Conservation (phyloP, 148 eudicot genomes). For the Rheum nobile region DNA sequence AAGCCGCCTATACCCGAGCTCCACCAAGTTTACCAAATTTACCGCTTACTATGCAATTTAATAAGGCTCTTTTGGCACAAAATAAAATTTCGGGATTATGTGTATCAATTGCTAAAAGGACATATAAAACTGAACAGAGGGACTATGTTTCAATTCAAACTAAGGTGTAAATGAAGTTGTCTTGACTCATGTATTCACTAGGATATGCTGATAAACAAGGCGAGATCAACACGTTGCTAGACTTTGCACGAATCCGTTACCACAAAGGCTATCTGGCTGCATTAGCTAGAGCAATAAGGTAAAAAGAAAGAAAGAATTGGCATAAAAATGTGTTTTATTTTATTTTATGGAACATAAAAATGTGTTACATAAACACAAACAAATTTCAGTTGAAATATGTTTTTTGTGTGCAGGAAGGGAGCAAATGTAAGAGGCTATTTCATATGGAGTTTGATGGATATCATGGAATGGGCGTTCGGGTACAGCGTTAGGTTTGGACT, state of each 20-base stretch:
- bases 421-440: constrained; percentile 64
- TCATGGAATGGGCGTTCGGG: constrained; percentile 51
- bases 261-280: constrained; percentile 42
- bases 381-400: not conserved
- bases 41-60: no score
- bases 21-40: no score
- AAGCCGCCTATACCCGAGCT: no score
- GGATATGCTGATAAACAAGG: constrained; percentile 35
- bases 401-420: constrained; percentile 22
- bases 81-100: no score
- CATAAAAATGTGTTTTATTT: no score
- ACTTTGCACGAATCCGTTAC: constrained; percentile 39
- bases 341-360: no score
- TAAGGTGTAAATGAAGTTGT: not conserved
- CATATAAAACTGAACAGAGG: no score
- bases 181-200: constrained; percentile 8
- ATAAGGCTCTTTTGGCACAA: no score
- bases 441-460: constrained; percentile 56
- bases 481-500: constrained; percentile 35
- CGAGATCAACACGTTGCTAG: constrained; percentile 18
- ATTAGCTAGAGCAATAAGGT: constrained; percentile 62
- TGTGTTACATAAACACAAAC: not conserved
- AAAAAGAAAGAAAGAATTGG: not conserved
- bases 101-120: no score
- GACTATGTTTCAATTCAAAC: no score